Conservation (phyloP, 306 rosid species). For the Morella rubra region DNA sequence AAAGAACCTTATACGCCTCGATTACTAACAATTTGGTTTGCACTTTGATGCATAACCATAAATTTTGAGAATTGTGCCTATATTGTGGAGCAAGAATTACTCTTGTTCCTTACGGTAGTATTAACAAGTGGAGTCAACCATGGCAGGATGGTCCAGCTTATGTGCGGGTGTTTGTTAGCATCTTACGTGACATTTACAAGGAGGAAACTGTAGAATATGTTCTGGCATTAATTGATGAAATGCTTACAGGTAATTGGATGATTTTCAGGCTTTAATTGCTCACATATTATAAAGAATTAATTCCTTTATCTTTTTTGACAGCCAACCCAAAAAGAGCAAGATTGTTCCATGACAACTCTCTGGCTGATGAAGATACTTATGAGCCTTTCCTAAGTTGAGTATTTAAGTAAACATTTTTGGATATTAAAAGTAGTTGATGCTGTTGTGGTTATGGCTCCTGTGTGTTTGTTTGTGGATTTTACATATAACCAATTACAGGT, state of each 20-base stretch:
- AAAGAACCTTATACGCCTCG: not conserved
- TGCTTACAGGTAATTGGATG: constrained; percentile 71
- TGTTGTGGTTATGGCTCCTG: not conserved
- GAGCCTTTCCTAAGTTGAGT: constrained; percentile 91
- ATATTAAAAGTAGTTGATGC: not conserved
- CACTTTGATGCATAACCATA: not conserved
- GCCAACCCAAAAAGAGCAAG: constrained; percentile 91
- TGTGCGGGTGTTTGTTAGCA: constrained; percentile 74
- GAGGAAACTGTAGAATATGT: constrained; percentile 95
- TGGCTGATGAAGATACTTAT: constrained; percentile 71
- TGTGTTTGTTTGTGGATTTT: not conserved
- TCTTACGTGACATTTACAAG: constrained; percentile 79
- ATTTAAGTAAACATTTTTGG: constrained; percentile 10
- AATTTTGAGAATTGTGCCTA: not conserved
- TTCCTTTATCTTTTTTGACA: constrained; percentile 36
- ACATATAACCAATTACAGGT: not conserved
- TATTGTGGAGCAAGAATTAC: constrained; percentile 7
- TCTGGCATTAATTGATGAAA: constrained; percentile 81
- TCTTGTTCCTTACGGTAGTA: constrained; percentile 16
- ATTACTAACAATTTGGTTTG: not conserved
- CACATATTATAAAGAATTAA: constrained; percentile 15
- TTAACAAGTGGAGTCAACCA: constrained; percentile 18
- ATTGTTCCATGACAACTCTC: constrained; percentile 78
- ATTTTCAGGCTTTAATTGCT: not conserved
- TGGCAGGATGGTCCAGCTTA: constrained; percentile 96